Evolutionary conservation across 257 asterid genomes (phyloP), one percentile per base, ranked within the genome.

Genomic region (Jacaranda mimosifolia): DNA sequence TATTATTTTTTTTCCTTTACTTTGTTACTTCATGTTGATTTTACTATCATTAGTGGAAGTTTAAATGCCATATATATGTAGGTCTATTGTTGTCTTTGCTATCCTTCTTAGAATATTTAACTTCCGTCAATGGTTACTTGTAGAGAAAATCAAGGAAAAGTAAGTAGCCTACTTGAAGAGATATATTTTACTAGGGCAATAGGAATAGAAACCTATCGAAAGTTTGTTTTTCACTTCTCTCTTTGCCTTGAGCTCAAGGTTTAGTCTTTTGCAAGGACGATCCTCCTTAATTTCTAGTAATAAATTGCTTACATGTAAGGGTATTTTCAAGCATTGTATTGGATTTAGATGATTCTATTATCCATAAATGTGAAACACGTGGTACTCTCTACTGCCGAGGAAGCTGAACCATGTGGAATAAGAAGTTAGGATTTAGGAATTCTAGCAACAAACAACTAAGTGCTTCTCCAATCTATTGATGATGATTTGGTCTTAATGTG

Each of bases 81-180:
- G 98, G 83, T 90, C 97, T 56, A 86, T 91, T 46, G 97, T 96
- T 49, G 96, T 91, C 70, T 96, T 98, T 35, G 99, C 99, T 81
- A 97, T 92, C 77, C 98, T 96, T 87, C 82, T 96, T 76, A 86
- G 99, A 87, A 84, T 93, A 64, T 91, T 93, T 78, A 96, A 86
- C 97, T 96, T 74, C 99, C 99, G 62, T 83, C 93, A 73, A 98
- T 91, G 73, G 99, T 98, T 74, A 96, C 99, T 40, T 68, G 86
- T 80, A 90, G 93, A 88, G 94, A 83, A 69, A 84, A 86, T 80
- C 99, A 93, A 83, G 98, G 99, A 83, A 93, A 90, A 83, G 99
- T 95, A 87, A 83, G 99, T 95, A 87, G 5, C 66, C n/a, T 19
- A 49, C 39, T 55, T 35, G 35, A 2, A 51, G 3, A 65, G 36